Evolutionary conservation across 1,284 basidiomycete genomes (phyloP), one percentile per base, ranked within the genome.

Genomic region (Cutaneotrichosporon sp.): DNA sequence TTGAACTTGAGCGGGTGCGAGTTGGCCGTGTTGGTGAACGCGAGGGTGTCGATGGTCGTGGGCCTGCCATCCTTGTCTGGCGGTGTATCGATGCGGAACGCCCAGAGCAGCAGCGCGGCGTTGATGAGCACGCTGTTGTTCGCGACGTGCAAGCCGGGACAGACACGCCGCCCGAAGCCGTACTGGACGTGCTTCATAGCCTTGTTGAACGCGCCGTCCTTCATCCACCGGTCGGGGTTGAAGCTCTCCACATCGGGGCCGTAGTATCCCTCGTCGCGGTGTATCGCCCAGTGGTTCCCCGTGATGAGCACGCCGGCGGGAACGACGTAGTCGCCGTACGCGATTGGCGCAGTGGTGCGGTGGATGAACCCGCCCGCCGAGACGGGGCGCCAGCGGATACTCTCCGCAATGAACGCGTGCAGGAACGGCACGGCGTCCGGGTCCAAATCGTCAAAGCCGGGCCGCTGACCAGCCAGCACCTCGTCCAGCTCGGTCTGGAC

Each of bases 401-500:
- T 42, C 51, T 67, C 66, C 38, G 54, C 56, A 34, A 67, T 31
- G 42, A 63, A 65, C 1, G 66, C 66, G 38, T 56, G 57, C 7
- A 64, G 62, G 16, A 59, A 14, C 16, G 42, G 33, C 22, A 31
- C 42, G 9, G 11, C 11, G 6, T 54, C 47, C 8, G 25, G 50
- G 13, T 63, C 56, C 14, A 58, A 38, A 16, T 63, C 63, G 33
- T 54, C 61, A 25, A 60, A 67, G 4, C 59, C 45, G 14, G 66
- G 66, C 27, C 16, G 38, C 27, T 33, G 13, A 3, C 25, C 42
- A 13, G 46, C 52, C 22, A 20, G 16, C 33, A 89, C 81, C 3
- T 54, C 56, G 56, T 89, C 86, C 6, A 90, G 72, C 68, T 89
- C 85, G 5, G 83, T 81, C 66, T 87, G 87, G 0, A 89, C 86